Evolutionary conservation across 1,139 yeast genomes (phyloP).

Genomic region (Kodamaea arcana): DNA sequence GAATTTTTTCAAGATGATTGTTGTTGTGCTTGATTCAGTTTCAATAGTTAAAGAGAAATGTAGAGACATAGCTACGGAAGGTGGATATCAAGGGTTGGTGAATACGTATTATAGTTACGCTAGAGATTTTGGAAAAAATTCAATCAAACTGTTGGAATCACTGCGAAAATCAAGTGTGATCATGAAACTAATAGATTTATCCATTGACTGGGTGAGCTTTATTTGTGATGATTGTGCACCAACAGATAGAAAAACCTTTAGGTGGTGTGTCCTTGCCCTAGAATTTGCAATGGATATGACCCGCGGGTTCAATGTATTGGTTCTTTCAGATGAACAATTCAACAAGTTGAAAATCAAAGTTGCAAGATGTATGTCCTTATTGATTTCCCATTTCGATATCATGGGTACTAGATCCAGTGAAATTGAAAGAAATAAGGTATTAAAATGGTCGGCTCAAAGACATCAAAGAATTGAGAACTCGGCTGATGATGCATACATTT

Average conservation of each 20-base stretch:
- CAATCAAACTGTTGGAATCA: slow-evolving; percentile 62
- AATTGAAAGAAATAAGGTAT: slow-evolving; percentile 57
- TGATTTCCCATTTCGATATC: slow-evolving; percentile 93
- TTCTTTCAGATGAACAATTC: slow-evolving; percentile 75
- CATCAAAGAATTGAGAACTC: slow-evolving; percentile 44
- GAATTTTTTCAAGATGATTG: slow-evolving; percentile 65
- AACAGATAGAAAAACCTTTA: slow-evolving; percentile 82
- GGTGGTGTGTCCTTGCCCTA: slow-evolving; percentile 94
- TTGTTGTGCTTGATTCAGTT: slow-evolving; percentile 64
- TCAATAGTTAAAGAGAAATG: slow-evolving; percentile 48
- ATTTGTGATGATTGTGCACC: slow-evolving; percentile 94
- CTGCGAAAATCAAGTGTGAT: slow-evolving; percentile 66
- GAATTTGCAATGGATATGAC: slow-evolving; percentile 97
- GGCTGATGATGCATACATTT: slow-evolving; percentile 57
- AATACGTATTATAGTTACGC: slow-evolving; percentile 78
- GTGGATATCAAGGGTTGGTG: slow-evolving; percentile 66
- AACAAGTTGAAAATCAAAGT: slow-evolving; percentile 71
- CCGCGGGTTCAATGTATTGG: slow-evolving; percentile 81
- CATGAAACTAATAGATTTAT: slow-evolving; percentile 65
- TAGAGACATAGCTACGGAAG: slow-evolving; percentile 36
- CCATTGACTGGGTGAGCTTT: slow-evolving; percentile 89
- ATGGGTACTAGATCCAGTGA: slow-evolving; percentile 97
- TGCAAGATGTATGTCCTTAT: slow-evolving; percentile 89
- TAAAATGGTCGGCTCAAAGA: slow-evolving; percentile 50
- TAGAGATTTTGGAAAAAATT: slow-evolving; percentile 76